These are phyloP conservation scores for Boletus reticuloceps DNA, from an alignment of 768 basidiomycete species.

Conservation along the genomic window DNA sequence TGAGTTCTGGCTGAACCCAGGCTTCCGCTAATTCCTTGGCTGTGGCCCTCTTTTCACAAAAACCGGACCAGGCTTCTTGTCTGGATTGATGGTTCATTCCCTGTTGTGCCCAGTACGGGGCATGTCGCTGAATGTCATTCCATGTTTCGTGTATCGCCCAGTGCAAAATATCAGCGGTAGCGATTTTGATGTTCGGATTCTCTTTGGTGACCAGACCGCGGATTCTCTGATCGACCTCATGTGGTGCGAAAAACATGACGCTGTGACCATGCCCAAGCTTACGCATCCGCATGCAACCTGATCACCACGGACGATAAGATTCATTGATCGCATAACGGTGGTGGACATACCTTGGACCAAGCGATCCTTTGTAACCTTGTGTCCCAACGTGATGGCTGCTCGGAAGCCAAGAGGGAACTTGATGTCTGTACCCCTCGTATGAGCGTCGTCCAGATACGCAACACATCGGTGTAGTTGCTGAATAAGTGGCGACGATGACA, in stretches of 20 bases:
- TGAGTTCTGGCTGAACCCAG: too few species aligned
- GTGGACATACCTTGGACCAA: neutral
- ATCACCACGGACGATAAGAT: neutral
- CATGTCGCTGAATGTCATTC: neutral
- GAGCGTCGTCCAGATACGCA: neutral
- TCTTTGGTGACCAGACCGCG: neutral
- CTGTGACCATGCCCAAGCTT: neutral
- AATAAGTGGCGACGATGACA: neutral
- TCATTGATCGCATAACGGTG: neutral
- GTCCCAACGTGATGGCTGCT: neutral
- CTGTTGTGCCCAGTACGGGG: too few species aligned
- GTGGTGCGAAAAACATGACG: neutral
- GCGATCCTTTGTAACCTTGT: neutral
- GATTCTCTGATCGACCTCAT: neutral
- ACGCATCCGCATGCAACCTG: neutral
- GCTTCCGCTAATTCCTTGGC: neutral
- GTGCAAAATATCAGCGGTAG: neutral
- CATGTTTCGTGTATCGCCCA: neutral
- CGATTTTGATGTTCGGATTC: neutral
- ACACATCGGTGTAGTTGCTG: neutral
- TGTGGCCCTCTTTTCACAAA: neutral
- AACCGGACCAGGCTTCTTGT: neutral
- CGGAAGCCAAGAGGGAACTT: neutral
- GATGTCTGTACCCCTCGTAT: neutral
- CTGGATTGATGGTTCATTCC: neutral